Evolutionary conservation across 1,284 basidiomycete genomes (phyloP), one percentile per base, ranked within the genome.

Genomic region (Moesziomyces sp.): DNA sequence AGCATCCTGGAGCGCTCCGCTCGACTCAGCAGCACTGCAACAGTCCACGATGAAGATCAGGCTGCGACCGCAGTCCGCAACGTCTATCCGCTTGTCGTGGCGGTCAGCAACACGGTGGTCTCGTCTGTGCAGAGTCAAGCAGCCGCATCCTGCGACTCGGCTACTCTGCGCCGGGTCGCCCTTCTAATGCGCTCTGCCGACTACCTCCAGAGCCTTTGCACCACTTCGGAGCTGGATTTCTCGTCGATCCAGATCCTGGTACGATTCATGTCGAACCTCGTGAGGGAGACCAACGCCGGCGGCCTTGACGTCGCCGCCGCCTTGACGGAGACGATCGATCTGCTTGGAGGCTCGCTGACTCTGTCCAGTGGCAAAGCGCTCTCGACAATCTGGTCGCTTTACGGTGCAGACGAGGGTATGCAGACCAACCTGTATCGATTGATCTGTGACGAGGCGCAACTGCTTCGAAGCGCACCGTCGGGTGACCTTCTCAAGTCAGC

Each of bases 401-500:
- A 57, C 52, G 64, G 59, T 18, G 69, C 59, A 4, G 59, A 67
- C 23, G 55, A 63, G 35, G 69, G 69, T 11, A 73, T 73, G 59
- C 69, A 67, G 49, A 58, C 60, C 21, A 73, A 57, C 35, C 21
- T 73, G 18, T 73, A 52, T 44, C 63, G 64, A 52, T 56, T 73
- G 48, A 63, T 73, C 19, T 59, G 55, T 42, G 69, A 73, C 38
- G 59, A 73, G 46, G 30, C 56, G 14, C 44, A 52, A 28, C 5
- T 51, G 14, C 56, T 59, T 16, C 60, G 59, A 1, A 18, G 35
- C 14, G 49, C 49, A 34, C 30, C 30, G 26, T 48, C 57, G 11
- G 35, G 51, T 19, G 66, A 76, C n/a, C 35, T 76, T 21, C 72
- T 86, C 23, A 52, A 68, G 3, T 79, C 83, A 10, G 79, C 80